These are phyloP conservation scores for Zelopaecilomyces penicillatus DNA, from an alignment of 2,329 filamentous ascomycete species.

Conservation along the genomic window DNA sequence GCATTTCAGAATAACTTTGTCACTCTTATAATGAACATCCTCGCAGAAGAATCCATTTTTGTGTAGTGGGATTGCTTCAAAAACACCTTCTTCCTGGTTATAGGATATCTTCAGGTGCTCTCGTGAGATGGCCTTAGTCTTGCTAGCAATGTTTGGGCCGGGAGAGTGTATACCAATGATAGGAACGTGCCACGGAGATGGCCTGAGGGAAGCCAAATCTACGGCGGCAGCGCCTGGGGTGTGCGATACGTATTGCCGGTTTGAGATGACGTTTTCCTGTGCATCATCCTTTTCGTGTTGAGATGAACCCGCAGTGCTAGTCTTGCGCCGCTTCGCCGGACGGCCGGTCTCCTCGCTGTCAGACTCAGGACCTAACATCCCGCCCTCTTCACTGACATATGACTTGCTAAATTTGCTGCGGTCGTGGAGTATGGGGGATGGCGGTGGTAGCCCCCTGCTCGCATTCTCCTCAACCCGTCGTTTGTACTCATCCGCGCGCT, in stretches of 20 bases:
- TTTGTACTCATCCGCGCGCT: constrained; percentile 36
- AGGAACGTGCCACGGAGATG: constrained; percentile 53
- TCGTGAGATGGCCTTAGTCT: constrained; percentile 65
- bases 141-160: constrained; percentile 48
- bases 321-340: constrained; percentile 40
- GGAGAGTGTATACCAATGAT: constrained; percentile 67
- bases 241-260: constrained; percentile 53
- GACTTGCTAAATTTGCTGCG: constrained; percentile 52
- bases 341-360: constrained; percentile 43
- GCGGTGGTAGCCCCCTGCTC: constrained; percentile 40
- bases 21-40: constrained; percentile 47
- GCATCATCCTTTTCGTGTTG: constrained; percentile 34
- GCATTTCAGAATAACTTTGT: constrained; percentile 50
- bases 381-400: constrained; percentile 61
- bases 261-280: constrained; percentile 42
- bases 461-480: constrained; percentile 39
- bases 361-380: constrained; percentile 56
- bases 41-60: constrained; percentile 64
- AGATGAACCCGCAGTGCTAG: constrained; percentile 34
- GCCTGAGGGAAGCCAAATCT: constrained; percentile 50
- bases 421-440: constrained; percentile 41
- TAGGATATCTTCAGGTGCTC: constrained; percentile 66
- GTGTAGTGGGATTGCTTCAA: constrained; percentile 54
- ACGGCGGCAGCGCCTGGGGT: constrained; percentile 51
- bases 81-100: constrained; percentile 53